phyloP scores from a whole-genome alignment of 2,329 filamentous ascomycete genomes.

The Ascocoryne sarcoides region DNA sequence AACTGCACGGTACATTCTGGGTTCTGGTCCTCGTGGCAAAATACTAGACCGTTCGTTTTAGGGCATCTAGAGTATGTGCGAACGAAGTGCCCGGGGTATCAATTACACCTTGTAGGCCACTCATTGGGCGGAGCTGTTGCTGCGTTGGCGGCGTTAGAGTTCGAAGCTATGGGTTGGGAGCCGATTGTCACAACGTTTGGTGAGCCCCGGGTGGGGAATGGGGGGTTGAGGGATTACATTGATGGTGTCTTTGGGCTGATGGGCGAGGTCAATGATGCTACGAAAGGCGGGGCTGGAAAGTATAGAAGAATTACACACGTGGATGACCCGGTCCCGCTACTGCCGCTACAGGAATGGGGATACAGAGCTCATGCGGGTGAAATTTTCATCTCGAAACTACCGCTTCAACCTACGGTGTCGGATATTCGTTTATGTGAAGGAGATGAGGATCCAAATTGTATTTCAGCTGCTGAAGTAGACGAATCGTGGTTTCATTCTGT shows the following conservation, averaged over 20 bases:
- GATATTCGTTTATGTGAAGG: constrained; percentile 69
- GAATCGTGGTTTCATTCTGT: constrained; percentile 10
- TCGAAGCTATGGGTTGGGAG: constrained; percentile 64
- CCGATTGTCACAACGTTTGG: constrained; percentile 84
- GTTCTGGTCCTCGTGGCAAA: constrained; percentile 77
- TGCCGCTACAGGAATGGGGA: constrained; percentile 83
- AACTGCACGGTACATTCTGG: constrained; percentile 93
- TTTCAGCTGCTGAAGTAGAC: constrained; percentile 40
- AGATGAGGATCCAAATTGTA: constrained; percentile 62
- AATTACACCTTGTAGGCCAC: constrained; percentile 76
- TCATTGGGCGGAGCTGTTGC: constrained; percentile 86
- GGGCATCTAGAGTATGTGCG: constrained; percentile 53
- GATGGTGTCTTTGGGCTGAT: constrained; percentile 14
- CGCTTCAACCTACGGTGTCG: constrained; percentile 55
- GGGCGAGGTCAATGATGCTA: not conserved
- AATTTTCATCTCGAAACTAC: constrained; percentile 68
- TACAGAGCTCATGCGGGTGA: constrained; percentile 81
- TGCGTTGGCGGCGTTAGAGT: constrained; percentile 74
- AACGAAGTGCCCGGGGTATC: constrained; percentile 57
- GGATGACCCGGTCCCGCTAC: constrained; percentile 78
- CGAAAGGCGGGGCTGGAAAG: not conserved
- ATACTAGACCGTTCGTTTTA: constrained; percentile 61
- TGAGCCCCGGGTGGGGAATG: constrained; percentile 63
- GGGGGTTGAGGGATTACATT: constrained; percentile 35
- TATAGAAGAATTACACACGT: constrained; percentile 80